These are phyloP conservation scores for Aureobasidium namibiae DNA, from an alignment of 2,329 filamentous ascomycete genomes.

Conservation along the genomic window DNA sequence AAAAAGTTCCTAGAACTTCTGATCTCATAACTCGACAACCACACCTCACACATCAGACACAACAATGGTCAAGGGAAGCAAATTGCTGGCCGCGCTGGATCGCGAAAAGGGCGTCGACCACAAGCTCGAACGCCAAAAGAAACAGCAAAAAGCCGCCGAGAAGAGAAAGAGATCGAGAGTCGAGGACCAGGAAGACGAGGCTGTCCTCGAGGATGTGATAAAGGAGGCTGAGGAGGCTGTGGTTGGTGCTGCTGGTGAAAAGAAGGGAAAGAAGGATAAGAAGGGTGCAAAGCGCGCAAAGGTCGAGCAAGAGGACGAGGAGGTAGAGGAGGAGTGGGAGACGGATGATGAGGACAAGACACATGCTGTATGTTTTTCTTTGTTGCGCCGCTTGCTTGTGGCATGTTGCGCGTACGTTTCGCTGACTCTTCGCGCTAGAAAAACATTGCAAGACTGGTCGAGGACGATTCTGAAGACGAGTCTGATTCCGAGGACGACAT, in stretches of 20 bases:
- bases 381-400: neutral
- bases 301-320: slow-evolving; percentile 21
- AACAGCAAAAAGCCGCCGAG: slow-evolving; percentile 46
- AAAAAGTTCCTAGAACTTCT: neutral
- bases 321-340: slow-evolving; percentile 17
- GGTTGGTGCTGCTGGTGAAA: slow-evolving; percentile 14
- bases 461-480: slow-evolving; percentile 22
- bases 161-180: slow-evolving; percentile 35
- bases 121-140: slow-evolving; percentile 56
- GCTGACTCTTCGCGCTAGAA: neutral
- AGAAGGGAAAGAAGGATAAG: slow-evolving; percentile 14
- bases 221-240: slow-evolving; percentile 21
- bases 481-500: slow-evolving; percentile 24
- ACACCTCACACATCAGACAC: neutral
- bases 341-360: slow-evolving; percentile 30
- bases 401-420: neutral
- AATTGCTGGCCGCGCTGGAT: slow-evolving; percentile 51
- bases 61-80: slow-evolving; percentile 43
- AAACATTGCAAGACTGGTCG: slow-evolving; percentile 12
- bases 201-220: slow-evolving; percentile 20
- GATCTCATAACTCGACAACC: neutral
- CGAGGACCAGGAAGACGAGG: slow-evolving; percentile 23
- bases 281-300: slow-evolving; percentile 15
- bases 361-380: slow-evolving; percentile 8
- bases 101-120: slow-evolving; percentile 56